Conservation (phyloP, 768 basidiomycete genomes). For the Chalciporus piperatus region DNA sequence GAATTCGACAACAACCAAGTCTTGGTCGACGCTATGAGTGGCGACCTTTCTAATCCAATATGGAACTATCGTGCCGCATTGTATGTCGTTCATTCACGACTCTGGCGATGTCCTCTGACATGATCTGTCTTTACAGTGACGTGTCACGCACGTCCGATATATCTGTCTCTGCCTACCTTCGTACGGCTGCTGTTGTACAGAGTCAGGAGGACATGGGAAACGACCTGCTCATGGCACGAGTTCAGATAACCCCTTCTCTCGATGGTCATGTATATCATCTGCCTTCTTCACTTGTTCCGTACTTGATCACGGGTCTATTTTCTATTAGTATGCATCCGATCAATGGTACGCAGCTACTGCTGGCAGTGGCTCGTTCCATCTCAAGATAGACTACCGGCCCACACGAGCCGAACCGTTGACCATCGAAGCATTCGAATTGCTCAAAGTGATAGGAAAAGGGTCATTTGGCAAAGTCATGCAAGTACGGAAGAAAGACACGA, state of each 20-base stretch:
- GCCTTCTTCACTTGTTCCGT: not conserved
- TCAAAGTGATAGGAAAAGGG: conserved; percentile 98
- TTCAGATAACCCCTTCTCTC: conserved; percentile 82
- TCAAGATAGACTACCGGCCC: conserved; percentile 93
- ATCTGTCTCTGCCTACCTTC: conserved; percentile 86
- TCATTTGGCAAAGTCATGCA: conserved; percentile 99
- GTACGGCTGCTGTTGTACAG: conserved; percentile 69
- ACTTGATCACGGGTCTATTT: conserved; percentile 5
- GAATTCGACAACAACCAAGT: conserved; percentile 99
- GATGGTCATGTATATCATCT: conserved; percentile 63
- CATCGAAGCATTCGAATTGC: conserved; percentile 95
- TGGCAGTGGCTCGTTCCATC: conserved; percentile 88
- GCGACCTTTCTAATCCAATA: conserved; percentile 83
- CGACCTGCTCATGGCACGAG: conserved; percentile 90
- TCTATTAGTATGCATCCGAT: conserved; percentile 71
- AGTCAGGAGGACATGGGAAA: conserved; percentile 96
- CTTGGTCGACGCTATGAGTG: conserved; percentile 91
- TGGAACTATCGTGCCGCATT: conserved; percentile 98
- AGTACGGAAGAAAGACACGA: conserved; percentile 97
- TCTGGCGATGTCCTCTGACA: conserved; percentile 5
- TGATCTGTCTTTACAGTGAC: conserved; percentile 54
- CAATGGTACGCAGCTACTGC: conserved; percentile 86
- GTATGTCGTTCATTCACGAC: conserved; percentile 46
- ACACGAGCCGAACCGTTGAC: conserved; percentile 79
- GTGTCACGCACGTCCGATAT: conserved; percentile 93